Evolutionary conservation across 1,284 basidiomycete species (phyloP).

Genomic region (Peniophora sp.): DNA sequence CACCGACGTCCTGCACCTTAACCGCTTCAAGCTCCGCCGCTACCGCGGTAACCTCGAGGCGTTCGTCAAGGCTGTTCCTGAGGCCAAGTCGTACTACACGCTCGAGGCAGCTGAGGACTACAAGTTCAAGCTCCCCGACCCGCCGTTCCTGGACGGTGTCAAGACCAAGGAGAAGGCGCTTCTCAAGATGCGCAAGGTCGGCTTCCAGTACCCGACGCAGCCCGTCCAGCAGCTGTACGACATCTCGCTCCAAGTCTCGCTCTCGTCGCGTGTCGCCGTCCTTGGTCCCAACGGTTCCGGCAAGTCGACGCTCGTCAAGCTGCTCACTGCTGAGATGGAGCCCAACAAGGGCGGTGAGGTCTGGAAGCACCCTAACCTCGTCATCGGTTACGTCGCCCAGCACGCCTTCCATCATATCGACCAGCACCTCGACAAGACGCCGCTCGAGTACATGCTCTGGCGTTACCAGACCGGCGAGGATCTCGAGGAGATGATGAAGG

Average conservation of each 20-base stretch:
- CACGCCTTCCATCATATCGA: constrained; percentile 99
- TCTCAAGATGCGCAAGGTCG: constrained; percentile 96
- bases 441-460: constrained; percentile 98
- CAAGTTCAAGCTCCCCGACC: constrained; percentile 94
- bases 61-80: constrained; percentile 91
- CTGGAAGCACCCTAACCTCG: constrained; percentile 99
- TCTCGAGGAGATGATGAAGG: constrained; percentile 93
- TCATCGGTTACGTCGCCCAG: constrained; percentile 97
- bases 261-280: constrained; percentile 94
- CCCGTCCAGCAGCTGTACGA: constrained; percentile 87
- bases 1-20: constrained; percentile 97
- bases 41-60: constrained; percentile 97
- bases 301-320: constrained; percentile 98
- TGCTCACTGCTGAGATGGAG: constrained; percentile 97
- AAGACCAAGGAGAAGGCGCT: constrained; percentile 99
- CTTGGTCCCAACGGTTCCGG: constrained; percentile 97
- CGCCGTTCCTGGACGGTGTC: constrained; percentile 96
- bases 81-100: constrained; percentile 98
- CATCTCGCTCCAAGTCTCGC: constrained; percentile 92
- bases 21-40: constrained; percentile 98
- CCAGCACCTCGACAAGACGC: constrained; percentile 95
- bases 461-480: constrained; percentile 99
- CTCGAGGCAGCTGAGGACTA: constrained; percentile 93
- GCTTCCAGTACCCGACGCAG: constrained; percentile 92
- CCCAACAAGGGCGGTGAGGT: constrained; percentile 94